Base-by-base conservation (phyloP, 805 yeast genomes). In the Yarrowia sp. region DNA sequence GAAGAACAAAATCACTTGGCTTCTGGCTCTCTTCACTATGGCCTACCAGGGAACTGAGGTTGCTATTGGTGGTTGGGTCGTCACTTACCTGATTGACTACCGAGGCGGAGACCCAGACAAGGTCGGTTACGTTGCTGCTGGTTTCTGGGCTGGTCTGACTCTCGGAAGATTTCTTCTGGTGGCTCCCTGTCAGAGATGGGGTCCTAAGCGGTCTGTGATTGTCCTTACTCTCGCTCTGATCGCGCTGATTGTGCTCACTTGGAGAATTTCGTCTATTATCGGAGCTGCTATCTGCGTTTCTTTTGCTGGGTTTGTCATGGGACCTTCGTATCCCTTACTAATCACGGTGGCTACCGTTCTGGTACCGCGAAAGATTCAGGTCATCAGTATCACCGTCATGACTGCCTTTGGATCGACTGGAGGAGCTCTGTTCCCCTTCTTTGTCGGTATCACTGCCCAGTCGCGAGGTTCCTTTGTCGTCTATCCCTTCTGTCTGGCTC, bases 361-460 rank as follows among this genome's bases (percentile, higher is more conserved):
- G 1, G 71, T 90, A 42, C 96, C 96, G 0, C 72, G 74, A 25
- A 78, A 77, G 39, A 73, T 80, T 59, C 87, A 87, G 60, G 81
- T 87, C 9, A 73, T 83, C 16, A 92, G 90, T 1, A 79, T 90
- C 8, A 92, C 96, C 0, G 77, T 87, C 61, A 82, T 87, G 19
- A 84, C 91, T 62, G 91, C 94, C 0, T 70, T 88, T 64, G 96
- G 96, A 6, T 92, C 94, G 3, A 83, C 86, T 14, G 96, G 96
- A 1, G 88, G 87, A n/a, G 93, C 96, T 0, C 78, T 82, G 0
- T 65, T 88, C 6, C 94, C 96, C 0, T 86, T 84, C 65, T 60
- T 83, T 2, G 78, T 85, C 35, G 96, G 96, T 8, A 70, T 71
- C 21, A 65, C 78, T 6, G 58, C 58, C 13, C 58, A 51, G 32